These are phyloP conservation scores for Candida silvatica DNA, from an alignment of 805 yeast genomes.

Conservation along the genomic window DNA sequence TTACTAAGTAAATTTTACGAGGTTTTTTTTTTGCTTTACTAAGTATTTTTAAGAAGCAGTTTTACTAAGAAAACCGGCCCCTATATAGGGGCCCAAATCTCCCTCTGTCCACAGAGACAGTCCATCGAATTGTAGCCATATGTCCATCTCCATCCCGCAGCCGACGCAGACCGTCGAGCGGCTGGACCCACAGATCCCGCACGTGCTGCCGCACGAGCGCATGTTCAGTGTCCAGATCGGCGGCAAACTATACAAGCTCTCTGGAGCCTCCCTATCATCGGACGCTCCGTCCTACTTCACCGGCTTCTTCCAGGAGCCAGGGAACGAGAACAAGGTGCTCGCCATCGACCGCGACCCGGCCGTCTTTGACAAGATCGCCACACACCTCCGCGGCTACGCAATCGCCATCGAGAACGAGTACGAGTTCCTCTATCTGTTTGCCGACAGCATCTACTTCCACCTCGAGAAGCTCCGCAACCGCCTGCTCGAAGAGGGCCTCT, in stretches of 20 bases:
- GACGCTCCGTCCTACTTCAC: constrained; percentile 91
- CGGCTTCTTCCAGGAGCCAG: constrained; percentile 41
- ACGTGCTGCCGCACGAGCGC: constrained; percentile 55
- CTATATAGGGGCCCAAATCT: no score
- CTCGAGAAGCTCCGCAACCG: constrained; percentile 45
- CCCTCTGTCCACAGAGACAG: no score
- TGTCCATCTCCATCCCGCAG: no score
- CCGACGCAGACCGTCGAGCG: no score
- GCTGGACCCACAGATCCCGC: no score
- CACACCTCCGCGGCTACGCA: constrained; percentile 77
- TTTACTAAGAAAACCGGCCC: no score
- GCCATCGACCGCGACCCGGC: constrained; percentile 70
- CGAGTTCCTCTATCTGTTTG: constrained; percentile 51
- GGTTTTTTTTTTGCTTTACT: no score
- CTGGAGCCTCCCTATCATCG: constrained; percentile 79
- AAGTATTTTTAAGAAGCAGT: no score
- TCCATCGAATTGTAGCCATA: no score
- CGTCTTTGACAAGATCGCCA: constrained; percentile 56
- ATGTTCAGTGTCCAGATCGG: constrained; percentile 71
- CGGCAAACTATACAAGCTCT: constrained; percentile 45
- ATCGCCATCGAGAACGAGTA: constrained; percentile 50
- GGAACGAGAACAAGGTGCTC: constrained; percentile 32
- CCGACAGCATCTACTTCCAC: constrained; percentile 68
- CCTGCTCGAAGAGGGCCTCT: constrained; percentile 45
- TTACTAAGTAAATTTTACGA: no score